Percentiles rank a stretch among this genome's conserved stretches.
These are phyloP conservation scores for Phytopythium cucurbitacearum DNA, from an alignment of 352 stramenopile species.

Conservation along the genomic window DNA sequence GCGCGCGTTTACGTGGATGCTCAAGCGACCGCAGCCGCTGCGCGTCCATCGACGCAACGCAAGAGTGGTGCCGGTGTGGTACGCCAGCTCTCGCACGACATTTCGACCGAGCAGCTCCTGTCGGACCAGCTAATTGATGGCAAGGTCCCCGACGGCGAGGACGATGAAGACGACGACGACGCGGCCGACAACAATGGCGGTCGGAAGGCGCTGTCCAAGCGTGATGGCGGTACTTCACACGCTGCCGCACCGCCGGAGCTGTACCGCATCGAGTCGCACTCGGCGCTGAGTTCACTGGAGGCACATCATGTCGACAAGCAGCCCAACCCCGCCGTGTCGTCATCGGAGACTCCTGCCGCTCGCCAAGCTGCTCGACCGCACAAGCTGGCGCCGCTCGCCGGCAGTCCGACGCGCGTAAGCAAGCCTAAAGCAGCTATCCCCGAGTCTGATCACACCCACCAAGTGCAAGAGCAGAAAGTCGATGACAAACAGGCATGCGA, in stretches of 20 bases:
- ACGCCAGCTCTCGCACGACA: constrained; percentile 46
- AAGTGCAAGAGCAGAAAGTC: background rate
- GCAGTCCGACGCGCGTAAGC: constrained; percentile 6
- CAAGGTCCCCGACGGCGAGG: constrained; percentile 50
- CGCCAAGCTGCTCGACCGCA: constrained; percentile 12
- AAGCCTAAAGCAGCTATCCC: background rate
- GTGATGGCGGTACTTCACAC: no score
- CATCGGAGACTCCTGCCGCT: constrained; percentile 2
- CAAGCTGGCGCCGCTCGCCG: constrained; percentile 20
- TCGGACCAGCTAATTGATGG: constrained; percentile 55
- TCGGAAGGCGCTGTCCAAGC: background rate
- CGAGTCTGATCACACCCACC: background rate
- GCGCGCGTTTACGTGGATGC: constrained; percentile 16
- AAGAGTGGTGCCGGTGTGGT: constrained; percentile 7
- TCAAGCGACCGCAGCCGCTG: background rate
- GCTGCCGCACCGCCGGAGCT: constrained; percentile 12
- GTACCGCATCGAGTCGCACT: constrained; percentile 69
- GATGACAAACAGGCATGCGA: constrained; percentile 11
- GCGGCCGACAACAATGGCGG: constrained; percentile 21
- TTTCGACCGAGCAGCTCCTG: constrained; percentile 67
- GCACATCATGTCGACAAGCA: constrained; percentile 28
- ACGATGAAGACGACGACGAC: constrained; percentile 34
- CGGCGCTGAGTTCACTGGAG: constrained; percentile 49
- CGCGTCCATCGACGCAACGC: background rate
- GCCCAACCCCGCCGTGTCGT: background rate